A percentile compares a stretch with the other conserved stretches of the same genome.
Evolutionary conservation across 495 filamentous ascomycete genomes (phyloP).

Genomic region (Astrocystis sublimbata): DNA sequence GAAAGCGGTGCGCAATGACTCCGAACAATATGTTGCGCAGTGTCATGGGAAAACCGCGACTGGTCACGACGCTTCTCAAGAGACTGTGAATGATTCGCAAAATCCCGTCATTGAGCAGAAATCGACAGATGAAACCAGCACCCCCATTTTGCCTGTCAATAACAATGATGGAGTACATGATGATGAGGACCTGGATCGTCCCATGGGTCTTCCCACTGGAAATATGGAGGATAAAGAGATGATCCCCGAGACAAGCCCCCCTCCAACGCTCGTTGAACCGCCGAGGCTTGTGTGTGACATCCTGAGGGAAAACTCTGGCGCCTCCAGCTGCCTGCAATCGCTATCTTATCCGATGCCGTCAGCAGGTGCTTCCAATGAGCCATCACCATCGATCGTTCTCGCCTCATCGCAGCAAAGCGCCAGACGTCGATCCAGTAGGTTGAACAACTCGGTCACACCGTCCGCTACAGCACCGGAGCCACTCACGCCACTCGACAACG

Average conservation of each 20-base stretch:
- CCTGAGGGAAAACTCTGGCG: constrained; percentile 23
- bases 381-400: constrained; percentile 26
- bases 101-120: constrained; percentile 18
- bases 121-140: neutral
- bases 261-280: constrained; percentile 20
- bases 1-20: constrained; percentile 4
- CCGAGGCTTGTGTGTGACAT: constrained; percentile 24
- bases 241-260: constrained; percentile 45
- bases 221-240: constrained; percentile 30
- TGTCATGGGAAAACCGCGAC: constrained; percentile 19
- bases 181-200: constrained; percentile 14
- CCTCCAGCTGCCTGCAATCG: constrained; percentile 18
- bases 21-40: constrained; percentile 27
- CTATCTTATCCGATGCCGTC: constrained; percentile 23
- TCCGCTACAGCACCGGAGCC: constrained; percentile 11
- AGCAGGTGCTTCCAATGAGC: neutral
- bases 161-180: constrained; percentile 6
- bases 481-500: constrained; percentile 19
- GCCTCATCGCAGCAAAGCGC: constrained; percentile 24
- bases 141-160: neutral
- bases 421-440: constrained; percentile 18
- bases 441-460: constrained; percentile 22
- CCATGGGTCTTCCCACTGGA: constrained; percentile 6
- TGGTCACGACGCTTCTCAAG: constrained; percentile 24
- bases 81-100: constrained; percentile 39